Conservation (phyloP, 495 filamentous ascomycete genomes). For the Aspergillus steynii region DNA sequence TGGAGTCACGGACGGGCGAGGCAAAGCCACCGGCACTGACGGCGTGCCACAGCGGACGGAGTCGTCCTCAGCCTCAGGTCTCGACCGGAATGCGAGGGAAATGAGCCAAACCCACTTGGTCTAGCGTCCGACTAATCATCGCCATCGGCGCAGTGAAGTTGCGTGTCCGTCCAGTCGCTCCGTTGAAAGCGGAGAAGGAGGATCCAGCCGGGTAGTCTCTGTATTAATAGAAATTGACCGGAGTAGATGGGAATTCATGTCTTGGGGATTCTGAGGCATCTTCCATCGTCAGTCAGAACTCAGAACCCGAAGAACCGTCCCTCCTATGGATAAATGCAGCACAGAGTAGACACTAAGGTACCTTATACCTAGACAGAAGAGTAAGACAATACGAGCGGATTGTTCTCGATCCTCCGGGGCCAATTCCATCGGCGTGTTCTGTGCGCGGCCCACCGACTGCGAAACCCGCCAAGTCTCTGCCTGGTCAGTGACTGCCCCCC, state of each 20-base stretch:
- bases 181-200: conserved; percentile 8
- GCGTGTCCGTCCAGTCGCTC: conserved; percentile 5
- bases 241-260: too few relatives aligned
- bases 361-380: too few relatives aligned
- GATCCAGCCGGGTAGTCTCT: conserved; percentile 5
- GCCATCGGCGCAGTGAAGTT: conserved; percentile 3
- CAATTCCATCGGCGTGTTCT: conserved; percentile 6
- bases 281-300: too few relatives aligned
- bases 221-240: not conserved
- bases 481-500: conserved; percentile 1
- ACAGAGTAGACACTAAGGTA: too few relatives aligned
- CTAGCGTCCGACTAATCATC: not conserved
- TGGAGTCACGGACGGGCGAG: too few relatives aligned
- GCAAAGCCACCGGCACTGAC: not conserved
- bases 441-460: conserved; percentile 8
- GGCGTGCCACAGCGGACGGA: too few relatives aligned
- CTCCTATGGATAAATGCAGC: too few relatives aligned
- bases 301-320: too few relatives aligned
- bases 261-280: too few relatives aligned
- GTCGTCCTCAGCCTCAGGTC: not conserved
- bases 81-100: not conserved
- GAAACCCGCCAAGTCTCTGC: conserved; percentile 18
- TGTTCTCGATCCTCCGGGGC: conserved; percentile 11
- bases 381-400: not conserved
- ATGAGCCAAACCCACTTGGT: conserved; percentile 6